Evolutionary conservation across 2,329 filamentous ascomycete genomes (phyloP).

Genomic region (Aspergillus aculeatinus): DNA sequence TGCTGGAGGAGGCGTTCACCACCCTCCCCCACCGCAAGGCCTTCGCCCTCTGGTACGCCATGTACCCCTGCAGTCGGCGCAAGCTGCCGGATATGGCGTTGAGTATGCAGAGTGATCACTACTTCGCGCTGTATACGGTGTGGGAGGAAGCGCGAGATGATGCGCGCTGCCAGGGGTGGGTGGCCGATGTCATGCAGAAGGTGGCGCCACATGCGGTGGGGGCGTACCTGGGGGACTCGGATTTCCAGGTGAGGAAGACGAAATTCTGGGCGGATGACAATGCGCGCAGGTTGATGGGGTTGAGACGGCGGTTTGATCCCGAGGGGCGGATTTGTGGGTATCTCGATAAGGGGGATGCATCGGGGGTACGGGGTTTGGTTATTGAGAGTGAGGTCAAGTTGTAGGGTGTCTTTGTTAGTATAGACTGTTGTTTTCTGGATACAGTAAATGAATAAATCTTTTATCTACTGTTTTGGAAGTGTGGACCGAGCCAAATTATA

Average conservation of each 20-base stretch:
- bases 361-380: slow-evolving; percentile 43
- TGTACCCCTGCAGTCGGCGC: slow-evolving; percentile 50
- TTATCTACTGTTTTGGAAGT: too few species aligned
- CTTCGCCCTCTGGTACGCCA: slow-evolving; percentile 52
- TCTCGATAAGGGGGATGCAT: slow-evolving; percentile 47
- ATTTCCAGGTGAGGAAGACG: slow-evolving; percentile 51
- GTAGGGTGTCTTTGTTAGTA: not conserved
- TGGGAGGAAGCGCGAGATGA: slow-evolving; percentile 53
- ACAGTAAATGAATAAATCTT: too few species aligned
- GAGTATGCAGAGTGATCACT: slow-evolving; percentile 57
- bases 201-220: slow-evolving; percentile 47
- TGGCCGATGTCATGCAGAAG: slow-evolving; percentile 40
- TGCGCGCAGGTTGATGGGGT: slow-evolving; percentile 43
- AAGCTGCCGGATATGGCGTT: slow-evolving; percentile 53
- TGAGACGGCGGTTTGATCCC: slow-evolving; percentile 32
- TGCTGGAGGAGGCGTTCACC: slow-evolving; percentile 50
- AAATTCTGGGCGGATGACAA: slow-evolving; percentile 51
- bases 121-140: slow-evolving; percentile 55
- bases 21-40: slow-evolving; percentile 48
- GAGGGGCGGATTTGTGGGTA: slow-evolving; percentile 41
- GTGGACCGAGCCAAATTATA: too few species aligned
- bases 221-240: slow-evolving; percentile 56
- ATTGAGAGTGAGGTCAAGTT: slow-evolving; percentile 42
- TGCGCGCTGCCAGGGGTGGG: slow-evolving; percentile 46
- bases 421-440: too few species aligned